A percentile compares a stretch with the other conserved stretches of the same genome.
phyloP scores from a whole-genome alignment of 192 early-diverging fungal genomes.

The Backusella mclennaniae region DNA sequence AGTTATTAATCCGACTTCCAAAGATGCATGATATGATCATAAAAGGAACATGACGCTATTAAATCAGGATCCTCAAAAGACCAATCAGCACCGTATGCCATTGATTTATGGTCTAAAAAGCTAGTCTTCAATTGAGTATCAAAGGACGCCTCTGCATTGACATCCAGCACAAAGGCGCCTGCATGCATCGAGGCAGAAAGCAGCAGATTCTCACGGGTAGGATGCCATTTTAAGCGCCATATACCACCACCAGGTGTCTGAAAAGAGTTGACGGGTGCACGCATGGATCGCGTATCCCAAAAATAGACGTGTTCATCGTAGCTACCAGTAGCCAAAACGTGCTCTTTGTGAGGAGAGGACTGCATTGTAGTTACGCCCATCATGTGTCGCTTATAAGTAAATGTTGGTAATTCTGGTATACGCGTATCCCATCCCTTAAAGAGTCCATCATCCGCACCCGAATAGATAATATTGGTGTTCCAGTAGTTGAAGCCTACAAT shows the following conservation, averaged over 20 bases:
- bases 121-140: constrained; percentile 21
- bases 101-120: constrained; percentile 73
- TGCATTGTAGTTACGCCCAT: constrained; percentile 93
- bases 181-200: constrained; percentile 90
- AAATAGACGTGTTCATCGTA: constrained; percentile 89
- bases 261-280: constrained; percentile 63
- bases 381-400: constrained; percentile 73
- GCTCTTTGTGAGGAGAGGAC: constrained; percentile 72
- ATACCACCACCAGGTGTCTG: constrained; percentile 87
- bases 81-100: constrained; percentile 82
- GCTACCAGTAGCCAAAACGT: constrained; percentile 86
- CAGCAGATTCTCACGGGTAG: constrained; percentile 54
- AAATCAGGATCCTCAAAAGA: constrained; percentile 50
- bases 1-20: constrained; percentile 46
- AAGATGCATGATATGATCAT: constrained; percentile 72
- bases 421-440: constrained; percentile 91
- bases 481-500: constrained; percentile 88
- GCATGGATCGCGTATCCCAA: constrained; percentile 90
- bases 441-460: constrained; percentile 82
- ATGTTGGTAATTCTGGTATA: constrained; percentile 49
- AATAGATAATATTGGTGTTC: constrained; percentile 66
- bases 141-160: constrained; percentile 17
- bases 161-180: constrained; percentile 80
- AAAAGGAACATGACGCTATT: constrained; percentile 76
- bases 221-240: constrained; percentile 97